Evolutionary conservation across 2,329 filamentous ascomycete genomes (phyloP).

Genomic region (Leptographium lundbergii): DNA sequence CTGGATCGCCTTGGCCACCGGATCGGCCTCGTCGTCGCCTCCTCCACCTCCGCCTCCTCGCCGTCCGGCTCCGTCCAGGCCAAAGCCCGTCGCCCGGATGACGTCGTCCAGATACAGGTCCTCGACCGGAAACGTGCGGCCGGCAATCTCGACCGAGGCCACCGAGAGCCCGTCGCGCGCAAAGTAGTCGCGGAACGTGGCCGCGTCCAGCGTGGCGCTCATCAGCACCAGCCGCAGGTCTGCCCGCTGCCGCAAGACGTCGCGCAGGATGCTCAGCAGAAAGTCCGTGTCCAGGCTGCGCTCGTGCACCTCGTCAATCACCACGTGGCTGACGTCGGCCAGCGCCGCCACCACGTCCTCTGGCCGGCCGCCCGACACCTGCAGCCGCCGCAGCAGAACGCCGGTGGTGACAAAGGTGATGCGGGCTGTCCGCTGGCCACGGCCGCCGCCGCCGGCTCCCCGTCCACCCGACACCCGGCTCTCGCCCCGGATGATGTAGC

Average conservation of each 20-base stretch:
- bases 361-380: constrained; percentile 70
- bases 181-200: constrained; percentile 78
- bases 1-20: constrained; percentile 58
- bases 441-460: constrained; percentile 54
- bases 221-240: constrained; percentile 87
- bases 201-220: constrained; percentile 89
- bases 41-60: background rate
- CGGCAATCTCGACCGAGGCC: constrained; percentile 73
- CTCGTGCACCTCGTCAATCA: constrained; percentile 96
- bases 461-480: constrained; percentile 47
- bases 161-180: constrained; percentile 53
- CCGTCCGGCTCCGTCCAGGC: constrained; percentile 16
- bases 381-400: constrained; percentile 79
- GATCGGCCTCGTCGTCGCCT: constrained; percentile 32
- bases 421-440: constrained; percentile 56
- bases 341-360: constrained; percentile 72
- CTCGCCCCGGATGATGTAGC: constrained; percentile 85
- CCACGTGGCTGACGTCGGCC: constrained; percentile 83
- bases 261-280: constrained; percentile 71
- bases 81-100: constrained; percentile 65
- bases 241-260: constrained; percentile 60
- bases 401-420: constrained; percentile 95
- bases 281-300: constrained; percentile 92
- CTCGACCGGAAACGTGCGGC: constrained; percentile 78
- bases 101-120: constrained; percentile 88